Base-by-base conservation (phyloP, 2,329 filamentous ascomycete species). In the Aspergillus carbonarius region DNA sequence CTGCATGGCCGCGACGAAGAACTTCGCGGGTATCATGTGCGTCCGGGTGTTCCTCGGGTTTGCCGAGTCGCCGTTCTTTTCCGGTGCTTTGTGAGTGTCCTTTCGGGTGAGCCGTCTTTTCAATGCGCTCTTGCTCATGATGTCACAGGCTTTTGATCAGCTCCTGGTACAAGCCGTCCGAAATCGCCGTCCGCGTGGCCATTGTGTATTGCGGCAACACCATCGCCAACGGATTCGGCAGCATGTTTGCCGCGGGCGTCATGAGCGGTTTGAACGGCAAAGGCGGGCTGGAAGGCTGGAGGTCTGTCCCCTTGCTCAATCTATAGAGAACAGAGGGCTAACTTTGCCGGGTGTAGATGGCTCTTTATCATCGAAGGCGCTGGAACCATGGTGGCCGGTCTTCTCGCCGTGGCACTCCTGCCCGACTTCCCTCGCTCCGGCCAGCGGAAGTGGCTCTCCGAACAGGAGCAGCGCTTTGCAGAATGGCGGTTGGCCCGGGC, bases 141-240 rank as follows among this genome's bases (percentile, higher is more conserved):
- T 32, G 3, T 10, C 2, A n/a, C 55, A 63, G 60, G 35, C 57
- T 60, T 2, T 30, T 63, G 39, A 61, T 79, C 0, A 74, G 71
- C 0, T 63, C 71, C 56, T 90, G 88, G 87, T 91, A 91, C 66
- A 90, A 86, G 0, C 81, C 87, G 42, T 84, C 85, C 61, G 89
- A 89, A 55, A 68, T 82, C 17, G 75, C 76, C 0, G 66, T 75
- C 17, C 70, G 80, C 4, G 79, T 79, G 40, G 76, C 79, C 0
- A 74, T 77, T 60, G 74, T 81, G 39, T 81, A 80, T 60, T 74
- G 71, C 5, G 76, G 75, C 5, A 76, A 73, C 50, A 62, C 74
- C n/a, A 64, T 77, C 6, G 72, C 76, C 3, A 74, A 71, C 39
- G 71, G 70, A 1, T 78, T 81, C 51, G 73, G 73, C 4, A 78